Evolutionary conservation across 2,329 filamentous ascomycete genomes (phyloP), one percentile per base, ranked within the genome.

Genomic region (Penicillium griseofulvum): DNA sequence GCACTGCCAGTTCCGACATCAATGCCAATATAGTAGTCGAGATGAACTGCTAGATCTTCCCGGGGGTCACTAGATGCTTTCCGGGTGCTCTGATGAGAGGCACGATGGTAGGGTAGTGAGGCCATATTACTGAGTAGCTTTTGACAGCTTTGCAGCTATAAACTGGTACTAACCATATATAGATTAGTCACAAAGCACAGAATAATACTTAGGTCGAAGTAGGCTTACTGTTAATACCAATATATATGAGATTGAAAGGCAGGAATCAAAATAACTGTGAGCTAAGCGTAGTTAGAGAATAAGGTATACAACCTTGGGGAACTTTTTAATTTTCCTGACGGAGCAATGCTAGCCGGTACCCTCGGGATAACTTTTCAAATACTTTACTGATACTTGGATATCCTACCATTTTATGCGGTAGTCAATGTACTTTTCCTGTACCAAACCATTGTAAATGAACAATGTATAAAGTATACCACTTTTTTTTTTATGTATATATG

Each of bases 1-100:
- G 93, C 94, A 72, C 91, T 96, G 53, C 94, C 94, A 19, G 94
- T 99, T 49, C 94, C 94, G 48, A 99, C 93, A 77, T 99, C 94
- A 65, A 99, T 90, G 58, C 93, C 93, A 69, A 97, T 86, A 71
- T 83, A 87, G 68, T 87, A 83, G 65, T 84, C 81, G 61, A 80
- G 72, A 57, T 83, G 80, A 38, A 81, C 76, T 55, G 78, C 78
- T 49, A 86, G 74, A 64, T 84, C 81, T 66, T 86, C 83, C 62
- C 81, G 79, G 47, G 80, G 77, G 66, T 78, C 76, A 48, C 64
- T 70, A 2, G 74, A 73, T 28, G 71, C 71, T 60, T 76, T 72
- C 31, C 71, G 66, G 41, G 72, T 73, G 46, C 59, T 57, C 60
- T 71, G 67, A 9, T 62, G 65, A 44, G 69, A 71, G 31, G 70